phyloP scores from a whole-genome alignment of 352 stramenopile species.

The Phytophthora crassamura region DNA sequence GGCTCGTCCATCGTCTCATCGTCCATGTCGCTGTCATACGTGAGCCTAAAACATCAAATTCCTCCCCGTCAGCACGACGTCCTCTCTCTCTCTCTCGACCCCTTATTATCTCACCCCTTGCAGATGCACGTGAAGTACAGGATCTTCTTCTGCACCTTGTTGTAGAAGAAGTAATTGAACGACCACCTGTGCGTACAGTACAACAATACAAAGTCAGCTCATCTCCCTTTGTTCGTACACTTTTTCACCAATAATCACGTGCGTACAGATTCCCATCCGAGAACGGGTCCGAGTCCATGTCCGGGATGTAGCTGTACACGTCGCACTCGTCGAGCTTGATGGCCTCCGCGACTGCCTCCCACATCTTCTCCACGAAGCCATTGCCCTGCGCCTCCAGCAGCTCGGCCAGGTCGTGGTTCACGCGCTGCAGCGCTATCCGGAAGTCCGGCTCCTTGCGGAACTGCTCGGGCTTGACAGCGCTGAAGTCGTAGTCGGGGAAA shows the following conservation, averaged over 20 bases:
- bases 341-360: conserved; percentile 90
- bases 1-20: conserved; percentile 86
- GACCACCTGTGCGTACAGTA: conserved; percentile 75
- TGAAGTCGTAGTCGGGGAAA: conserved; percentile 95
- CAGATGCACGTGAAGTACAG: conserved; percentile 95
- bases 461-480: conserved; percentile 87
- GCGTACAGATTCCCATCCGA: conserved; percentile 88
- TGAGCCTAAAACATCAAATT: conserved; percentile 41
- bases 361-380: conserved; percentile 99
- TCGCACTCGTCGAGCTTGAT: conserved; percentile 92
- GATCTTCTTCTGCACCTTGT: conserved; percentile 93
- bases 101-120: conserved; percentile 63
- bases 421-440: conserved; percentile 84
- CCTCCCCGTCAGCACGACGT: not conserved
- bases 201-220: not conserved
- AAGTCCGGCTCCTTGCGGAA: conserved; percentile 91
- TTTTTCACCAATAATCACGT: not conserved
- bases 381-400: conserved; percentile 97
- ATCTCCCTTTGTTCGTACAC: too few species aligned
- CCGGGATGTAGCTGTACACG: conserved; percentile 94
- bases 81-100: not conserved
- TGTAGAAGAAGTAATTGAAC: conserved; percentile 97
- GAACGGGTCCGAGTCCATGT: conserved; percentile 94
- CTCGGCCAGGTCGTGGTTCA: conserved; percentile 90
- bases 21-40: conserved; percentile 75